Percentiles rank a stretch among this genome's conserved stretches.
Evolutionary conservation across 163 green algal species (phyloP).

Genomic region (Scenedesmus sp.): DNA sequence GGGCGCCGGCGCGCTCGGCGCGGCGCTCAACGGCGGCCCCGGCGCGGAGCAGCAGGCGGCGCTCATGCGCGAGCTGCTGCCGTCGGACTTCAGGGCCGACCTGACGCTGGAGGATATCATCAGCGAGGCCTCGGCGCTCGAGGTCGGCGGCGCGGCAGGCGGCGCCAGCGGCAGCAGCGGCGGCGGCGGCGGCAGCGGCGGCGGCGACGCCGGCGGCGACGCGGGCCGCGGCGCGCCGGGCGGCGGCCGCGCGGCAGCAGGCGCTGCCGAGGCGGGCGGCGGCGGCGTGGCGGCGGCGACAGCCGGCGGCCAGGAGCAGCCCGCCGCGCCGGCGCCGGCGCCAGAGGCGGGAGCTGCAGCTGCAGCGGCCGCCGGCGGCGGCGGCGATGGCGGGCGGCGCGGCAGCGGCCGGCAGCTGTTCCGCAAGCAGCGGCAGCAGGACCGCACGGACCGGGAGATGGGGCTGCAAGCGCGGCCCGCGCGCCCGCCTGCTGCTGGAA

Average conservation of each 20-base stretch:
- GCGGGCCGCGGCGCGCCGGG: no score
- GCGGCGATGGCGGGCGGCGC: background rate
- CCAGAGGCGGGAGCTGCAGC: background rate
- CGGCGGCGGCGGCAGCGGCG: background rate
- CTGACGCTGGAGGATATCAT: conserved; percentile 34
- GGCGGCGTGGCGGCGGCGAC: background rate
- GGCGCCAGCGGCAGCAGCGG: background rate
- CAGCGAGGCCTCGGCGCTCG: background rate
- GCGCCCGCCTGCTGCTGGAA: background rate
- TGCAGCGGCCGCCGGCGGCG: background rate
- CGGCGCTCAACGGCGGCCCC: background rate
- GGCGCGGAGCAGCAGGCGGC: conserved; percentile 16
- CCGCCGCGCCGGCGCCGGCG: background rate
- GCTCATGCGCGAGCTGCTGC: conserved; percentile 34
- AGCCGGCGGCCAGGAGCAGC: no score
- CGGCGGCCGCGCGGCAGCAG: background rate
- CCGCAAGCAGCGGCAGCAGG: conserved; percentile 7
- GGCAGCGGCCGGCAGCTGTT: background rate
- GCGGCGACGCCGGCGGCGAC: background rate
- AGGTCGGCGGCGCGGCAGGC: no score
- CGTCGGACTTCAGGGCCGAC: conserved; percentile 31
- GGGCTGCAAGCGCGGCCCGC: background rate
- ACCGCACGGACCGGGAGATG: background rate
- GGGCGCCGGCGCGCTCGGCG: background rate
- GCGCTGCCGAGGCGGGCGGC: background rate